Conservation (phyloP, 768 basidiomycete genomes). For the Strobilomyces echinocephalus region DNA sequence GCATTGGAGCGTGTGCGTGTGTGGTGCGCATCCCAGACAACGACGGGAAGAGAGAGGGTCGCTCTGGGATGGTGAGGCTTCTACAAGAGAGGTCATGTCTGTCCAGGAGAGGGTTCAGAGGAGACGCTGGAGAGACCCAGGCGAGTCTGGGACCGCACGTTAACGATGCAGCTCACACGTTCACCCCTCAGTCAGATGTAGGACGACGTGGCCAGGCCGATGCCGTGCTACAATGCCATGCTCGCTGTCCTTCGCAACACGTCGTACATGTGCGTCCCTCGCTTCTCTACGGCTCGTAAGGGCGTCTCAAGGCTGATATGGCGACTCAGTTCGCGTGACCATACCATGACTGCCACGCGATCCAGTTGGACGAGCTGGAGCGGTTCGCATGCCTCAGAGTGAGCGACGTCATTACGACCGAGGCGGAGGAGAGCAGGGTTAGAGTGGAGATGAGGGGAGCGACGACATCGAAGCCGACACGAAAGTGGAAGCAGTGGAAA, state of each 20-base stretch:
- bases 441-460: constrained; percentile 54
- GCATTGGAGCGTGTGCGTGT: constrained; percentile 34
- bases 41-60: constrained; percentile 2
- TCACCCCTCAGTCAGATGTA: too few species aligned
- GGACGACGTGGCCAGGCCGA: constrained; percentile 48
- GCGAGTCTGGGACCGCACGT: too few species aligned
- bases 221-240: constrained; percentile 85
- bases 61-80: background rate
- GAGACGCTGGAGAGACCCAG: too few species aligned
- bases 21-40: constrained; percentile 10
- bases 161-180: too few species aligned
- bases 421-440: constrained; percentile 58
- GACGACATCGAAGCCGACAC: constrained; percentile 43
- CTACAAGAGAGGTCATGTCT: constrained; percentile 13
- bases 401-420: constrained; percentile 54
- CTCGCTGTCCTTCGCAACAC: constrained; percentile 79
- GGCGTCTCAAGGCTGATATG: too few species aligned
- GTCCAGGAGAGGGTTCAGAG: too few species aligned
- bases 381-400: constrained; percentile 68
- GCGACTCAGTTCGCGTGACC: constrained; percentile 65
- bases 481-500: constrained; percentile 10
- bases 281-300: too few species aligned
- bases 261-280: constrained; percentile 65
- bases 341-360: constrained; percentile 82
- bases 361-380: constrained; percentile 84